phyloP scores from a whole-genome alignment of 805 yeast genomes.

The Lachancea fermentati region DNA sequence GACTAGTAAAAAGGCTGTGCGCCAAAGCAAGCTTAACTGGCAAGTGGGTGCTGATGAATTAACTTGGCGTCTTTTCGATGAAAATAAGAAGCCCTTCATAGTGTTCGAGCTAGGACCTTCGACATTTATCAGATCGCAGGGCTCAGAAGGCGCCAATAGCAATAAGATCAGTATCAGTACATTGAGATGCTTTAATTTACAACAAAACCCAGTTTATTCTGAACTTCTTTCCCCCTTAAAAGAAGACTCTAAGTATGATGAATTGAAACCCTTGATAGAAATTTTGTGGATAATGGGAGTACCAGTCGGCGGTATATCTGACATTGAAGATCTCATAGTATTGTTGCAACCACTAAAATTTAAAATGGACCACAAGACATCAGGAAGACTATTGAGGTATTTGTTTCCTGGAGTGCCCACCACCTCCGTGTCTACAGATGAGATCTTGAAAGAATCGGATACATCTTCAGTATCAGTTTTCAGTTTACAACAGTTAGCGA shows the following conservation, averaged over 20 bases:
- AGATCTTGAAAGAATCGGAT: background rate
- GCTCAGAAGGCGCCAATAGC: slow-evolving; percentile 46
- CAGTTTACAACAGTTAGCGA: background rate
- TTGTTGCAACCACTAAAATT: slow-evolving; percentile 49
- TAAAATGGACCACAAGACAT: slow-evolving; percentile 51
- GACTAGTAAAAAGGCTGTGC: slow-evolving; percentile 17
- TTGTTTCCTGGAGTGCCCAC: slow-evolving; percentile 36
- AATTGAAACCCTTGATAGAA: slow-evolving; percentile 34
- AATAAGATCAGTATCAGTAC: slow-evolving; percentile 42
- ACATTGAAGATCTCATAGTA: slow-evolving; percentile 46
- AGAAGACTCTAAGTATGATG: slow-evolving; percentile 16
- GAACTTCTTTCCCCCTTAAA: slow-evolving; percentile 45
- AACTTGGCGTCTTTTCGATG: slow-evolving; percentile 53
- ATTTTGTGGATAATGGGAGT: slow-evolving; percentile 50
- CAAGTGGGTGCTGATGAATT: slow-evolving; percentile 47
- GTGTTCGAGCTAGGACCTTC: slow-evolving; percentile 49
- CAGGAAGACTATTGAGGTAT: slow-evolving; percentile 43
- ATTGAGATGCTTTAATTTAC: slow-evolving; percentile 50
- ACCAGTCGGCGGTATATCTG: slow-evolving; percentile 61
- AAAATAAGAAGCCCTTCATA: slow-evolving; percentile 42
- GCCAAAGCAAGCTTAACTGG: slow-evolving; percentile 38
- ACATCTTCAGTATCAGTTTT: background rate
- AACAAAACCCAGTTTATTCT: slow-evolving; percentile 42
- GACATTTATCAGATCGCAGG: slow-evolving; percentile 42
- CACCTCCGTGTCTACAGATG: background rate